Evolutionary conservation across 352 stramenopile genomes (phyloP).

Genomic region (Globisporangium nagaii): DNA sequence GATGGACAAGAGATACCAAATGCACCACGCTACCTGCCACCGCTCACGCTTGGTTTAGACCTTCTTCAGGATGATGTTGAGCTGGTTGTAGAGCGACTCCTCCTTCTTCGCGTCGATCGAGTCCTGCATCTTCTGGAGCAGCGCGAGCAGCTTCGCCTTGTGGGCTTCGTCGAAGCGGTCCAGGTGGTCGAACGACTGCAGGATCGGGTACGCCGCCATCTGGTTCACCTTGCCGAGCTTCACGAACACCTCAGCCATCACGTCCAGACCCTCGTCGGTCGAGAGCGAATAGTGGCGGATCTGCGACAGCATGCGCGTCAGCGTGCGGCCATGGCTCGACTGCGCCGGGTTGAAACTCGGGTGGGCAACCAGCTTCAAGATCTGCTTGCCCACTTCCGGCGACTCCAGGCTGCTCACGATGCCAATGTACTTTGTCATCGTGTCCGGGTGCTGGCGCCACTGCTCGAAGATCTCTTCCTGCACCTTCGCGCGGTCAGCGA

Average conservation of each 20-base stretch:
- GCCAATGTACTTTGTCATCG: conserved; percentile 76
- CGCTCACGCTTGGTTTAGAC: conserved; percentile 25
- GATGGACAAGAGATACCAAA: conserved; percentile 25
- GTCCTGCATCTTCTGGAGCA: conserved; percentile 63
- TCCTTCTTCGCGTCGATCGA: conserved; percentile 50
- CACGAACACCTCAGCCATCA: conserved; percentile 65
- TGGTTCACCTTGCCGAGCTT: conserved; percentile 85
- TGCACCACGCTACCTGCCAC: neutral
- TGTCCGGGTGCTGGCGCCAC: conserved; percentile 67
- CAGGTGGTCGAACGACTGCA: conserved; percentile 79
- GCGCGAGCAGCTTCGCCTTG: conserved; percentile 43
- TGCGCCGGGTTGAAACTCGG: conserved; percentile 73
- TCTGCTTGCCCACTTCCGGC: conserved; percentile 64
- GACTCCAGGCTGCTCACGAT: conserved; percentile 64
- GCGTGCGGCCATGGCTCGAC: conserved; percentile 64
- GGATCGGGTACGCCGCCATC: conserved; percentile 76
- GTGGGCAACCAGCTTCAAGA: conserved; percentile 54
- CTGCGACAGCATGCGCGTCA: conserved; percentile 60
- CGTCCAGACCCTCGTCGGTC: conserved; percentile 67
- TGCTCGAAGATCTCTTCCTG: conserved; percentile 67
- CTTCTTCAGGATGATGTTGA: conserved; percentile 85
- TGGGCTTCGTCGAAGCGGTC: conserved; percentile 60
- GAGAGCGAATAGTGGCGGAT: conserved; percentile 70
- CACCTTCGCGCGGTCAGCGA: conserved; percentile 47
- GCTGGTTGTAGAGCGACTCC: conserved; percentile 70